Evolutionary conservation across 176 grass and related monocot genomes (phyloP), one percentile per base, ranked within the genome.

Genomic region (Raddia distichophylla): DNA sequence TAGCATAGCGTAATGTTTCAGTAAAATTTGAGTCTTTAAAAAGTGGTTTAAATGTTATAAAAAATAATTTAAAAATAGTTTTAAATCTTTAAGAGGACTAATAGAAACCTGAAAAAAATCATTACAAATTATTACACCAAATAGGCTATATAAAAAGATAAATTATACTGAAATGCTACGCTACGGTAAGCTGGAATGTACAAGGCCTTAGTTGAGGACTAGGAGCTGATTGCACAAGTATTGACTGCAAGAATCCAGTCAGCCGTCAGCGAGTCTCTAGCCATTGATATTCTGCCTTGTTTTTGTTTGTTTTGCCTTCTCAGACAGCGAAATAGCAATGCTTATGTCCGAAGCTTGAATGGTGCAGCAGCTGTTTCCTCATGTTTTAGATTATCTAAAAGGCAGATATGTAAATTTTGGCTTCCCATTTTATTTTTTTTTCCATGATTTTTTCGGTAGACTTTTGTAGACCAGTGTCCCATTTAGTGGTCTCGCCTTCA

Each of bases 141-240:
- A n/a, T n/a, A n/a, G n/a, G n/a, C n/a, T n/a, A n/a, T n/a, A n/a
- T n/a, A n/a, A n/a, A n/a, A n/a, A n/a, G n/a, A n/a, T n/a, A n/a
- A n/a, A n/a, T n/a, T n/a, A n/a, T n/a, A n/a, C n/a, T n/a, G n/a
- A n/a, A n/a, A n/a, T n/a, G n/a, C n/a, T n/a, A n/a, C n/a, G n/a
- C n/a, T n/a, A n/a, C n/a, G n/a, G n/a, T n/a, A n/a, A n/a, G n/a
- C n/a, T n/a, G n/a, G n/a, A n/a, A n/a, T n/a, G n/a, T n/a, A n/a
- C n/a, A n/a, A n/a, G n/a, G n/a, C n/a, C n/a, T n/a, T n/a, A 82
- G 65, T 60, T 76, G 83, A 86, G 70, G 68, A 78, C 44, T 86
- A 53, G 59, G 78, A 51, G 66, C 69, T 80, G 81, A 80, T 74
- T 83, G 37, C 74, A 58, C 42, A 52, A 60, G 14, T 20, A 76